Conservation (phyloP, 768 basidiomycete species). For the Rhizopogon vinicolor region DNA sequence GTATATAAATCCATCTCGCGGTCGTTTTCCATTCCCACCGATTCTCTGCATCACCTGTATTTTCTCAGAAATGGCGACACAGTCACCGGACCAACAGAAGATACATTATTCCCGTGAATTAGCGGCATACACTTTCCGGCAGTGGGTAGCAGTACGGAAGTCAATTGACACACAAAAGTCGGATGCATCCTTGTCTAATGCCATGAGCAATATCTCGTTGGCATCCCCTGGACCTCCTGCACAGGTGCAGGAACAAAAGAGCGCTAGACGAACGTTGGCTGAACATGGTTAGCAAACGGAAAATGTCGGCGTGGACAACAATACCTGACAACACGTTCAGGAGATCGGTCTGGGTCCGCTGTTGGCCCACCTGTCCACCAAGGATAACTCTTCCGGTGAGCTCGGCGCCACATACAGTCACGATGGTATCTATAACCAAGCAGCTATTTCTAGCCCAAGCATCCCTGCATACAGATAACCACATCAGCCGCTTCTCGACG, state of each 20-base stretch:
- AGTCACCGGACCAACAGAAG: constrained; percentile 2
- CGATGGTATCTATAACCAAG: not conserved
- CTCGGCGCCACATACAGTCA: no score
- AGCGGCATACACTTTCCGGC: constrained; percentile 15
- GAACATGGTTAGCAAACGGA: not conserved
- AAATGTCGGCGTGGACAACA: not conserved
- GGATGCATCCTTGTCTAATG: not conserved
- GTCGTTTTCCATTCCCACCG: no score
- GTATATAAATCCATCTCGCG: not conserved
- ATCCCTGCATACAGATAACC: no score
- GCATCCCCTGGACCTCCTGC: not conserved
- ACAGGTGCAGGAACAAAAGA: not conserved
- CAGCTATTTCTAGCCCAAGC: not conserved
- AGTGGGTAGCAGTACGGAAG: constrained; percentile 12
- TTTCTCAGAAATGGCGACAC: constrained; percentile 2
- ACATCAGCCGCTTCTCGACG: not conserved
- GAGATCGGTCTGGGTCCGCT: not conserved
- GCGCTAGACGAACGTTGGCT: not conserved
- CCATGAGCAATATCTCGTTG: not conserved
- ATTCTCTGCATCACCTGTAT: not conserved
- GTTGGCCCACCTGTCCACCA: not conserved
- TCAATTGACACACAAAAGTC: constrained; percentile 6
- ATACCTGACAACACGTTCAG: not conserved
- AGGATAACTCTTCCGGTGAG: not conserved
- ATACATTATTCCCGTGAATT: constrained; percentile 14